A percentile compares a stretch with the other conserved stretches of the same genome.
These are phyloP conservation scores for Amphibolis antarctica DNA, from an alignment of 106 monocot species.

Conservation along the genomic window DNA sequence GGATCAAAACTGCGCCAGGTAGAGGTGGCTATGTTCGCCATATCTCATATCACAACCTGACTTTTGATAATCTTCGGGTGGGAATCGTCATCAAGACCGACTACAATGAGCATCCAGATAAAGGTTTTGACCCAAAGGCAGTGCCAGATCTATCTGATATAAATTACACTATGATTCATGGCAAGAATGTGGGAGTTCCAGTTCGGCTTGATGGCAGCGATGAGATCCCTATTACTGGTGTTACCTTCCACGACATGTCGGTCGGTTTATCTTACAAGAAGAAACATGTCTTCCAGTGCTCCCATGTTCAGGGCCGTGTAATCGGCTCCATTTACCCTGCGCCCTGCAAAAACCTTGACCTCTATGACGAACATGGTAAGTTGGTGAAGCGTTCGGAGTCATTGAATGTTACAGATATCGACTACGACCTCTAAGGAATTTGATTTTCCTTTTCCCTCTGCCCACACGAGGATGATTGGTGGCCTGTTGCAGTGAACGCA, in stretches of 20 bases:
- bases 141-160: slow-evolving; percentile 33
- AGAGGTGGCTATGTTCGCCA: slow-evolving; percentile 53
- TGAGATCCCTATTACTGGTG: slow-evolving; percentile 47
- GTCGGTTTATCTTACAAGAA: slow-evolving; percentile 68
- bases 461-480: no score
- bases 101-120: slow-evolving; percentile 72
- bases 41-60: slow-evolving; percentile 55
- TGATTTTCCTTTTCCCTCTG: no score
- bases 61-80: slow-evolving; percentile 58
- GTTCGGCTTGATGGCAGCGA: slow-evolving; percentile 56
- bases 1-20: slow-evolving; percentile 75
- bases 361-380: slow-evolving; percentile 33
- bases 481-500: no score
- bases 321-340: slow-evolving; percentile 53
- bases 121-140: slow-evolving; percentile 35
- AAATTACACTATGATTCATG: slow-evolving; percentile 33
- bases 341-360: slow-evolving; percentile 57
- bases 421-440: background rate
- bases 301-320: slow-evolving; percentile 50
- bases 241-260: slow-evolving; percentile 47
- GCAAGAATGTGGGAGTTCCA: slow-evolving; percentile 46
- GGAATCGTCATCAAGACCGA: slow-evolving; percentile 73
- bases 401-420: slow-evolving; percentile 2
- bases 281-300: slow-evolving; percentile 69
- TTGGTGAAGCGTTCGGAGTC: slow-evolving; percentile 24